phyloP scores from a whole-genome alignment of 2,329 filamentous ascomycete species.

The Sporothrix brasiliensis region DNA sequence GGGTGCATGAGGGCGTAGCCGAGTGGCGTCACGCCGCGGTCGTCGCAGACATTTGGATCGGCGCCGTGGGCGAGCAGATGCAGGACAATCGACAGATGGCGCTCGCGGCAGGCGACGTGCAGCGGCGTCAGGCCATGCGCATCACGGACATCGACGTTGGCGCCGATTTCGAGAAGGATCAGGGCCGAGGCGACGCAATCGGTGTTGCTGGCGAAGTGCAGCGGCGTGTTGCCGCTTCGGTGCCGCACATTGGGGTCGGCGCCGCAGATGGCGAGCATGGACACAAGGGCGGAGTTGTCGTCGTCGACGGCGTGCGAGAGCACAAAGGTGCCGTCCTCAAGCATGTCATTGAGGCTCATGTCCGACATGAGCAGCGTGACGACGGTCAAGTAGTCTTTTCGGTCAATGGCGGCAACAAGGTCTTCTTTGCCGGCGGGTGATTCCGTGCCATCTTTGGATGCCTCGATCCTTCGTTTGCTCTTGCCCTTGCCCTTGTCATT shows the following conservation, averaged over 20 bases:
- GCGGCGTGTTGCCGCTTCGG: slow-evolving; percentile 36
- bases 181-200: slow-evolving; percentile 36
- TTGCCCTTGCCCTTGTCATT: too few species aligned
- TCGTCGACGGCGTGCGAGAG: slow-evolving; percentile 26
- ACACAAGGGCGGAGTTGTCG: slow-evolving; percentile 29
- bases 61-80: slow-evolving; percentile 43
- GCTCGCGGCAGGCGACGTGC: slow-evolving; percentile 45
- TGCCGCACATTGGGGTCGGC: slow-evolving; percentile 34
- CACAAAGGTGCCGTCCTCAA: slow-evolving; percentile 23
- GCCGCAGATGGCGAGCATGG: slow-evolving; percentile 27
- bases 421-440: slow-evolving; percentile 19
- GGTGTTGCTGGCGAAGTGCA: slow-evolving; percentile 38
- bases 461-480: too few species aligned
- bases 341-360: slow-evolving; percentile 25
- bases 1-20: slow-evolving; percentile 26
- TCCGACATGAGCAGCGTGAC: slow-evolving; percentile 29
- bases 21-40: slow-evolving; percentile 44
- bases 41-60: slow-evolving; percentile 42
- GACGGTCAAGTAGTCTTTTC: slow-evolving; percentile 25
- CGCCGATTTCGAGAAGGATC: slow-evolving; percentile 37
- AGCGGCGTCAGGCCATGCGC: slow-evolving; percentile 38
- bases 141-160: slow-evolving; percentile 37
- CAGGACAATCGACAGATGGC: slow-evolving; percentile 41
- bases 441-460: neutral
- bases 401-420: slow-evolving; percentile 23